Conservation (phyloP, 2,329 filamentous ascomycete genomes). For the Paracorniculantispora psalliotae region DNA sequence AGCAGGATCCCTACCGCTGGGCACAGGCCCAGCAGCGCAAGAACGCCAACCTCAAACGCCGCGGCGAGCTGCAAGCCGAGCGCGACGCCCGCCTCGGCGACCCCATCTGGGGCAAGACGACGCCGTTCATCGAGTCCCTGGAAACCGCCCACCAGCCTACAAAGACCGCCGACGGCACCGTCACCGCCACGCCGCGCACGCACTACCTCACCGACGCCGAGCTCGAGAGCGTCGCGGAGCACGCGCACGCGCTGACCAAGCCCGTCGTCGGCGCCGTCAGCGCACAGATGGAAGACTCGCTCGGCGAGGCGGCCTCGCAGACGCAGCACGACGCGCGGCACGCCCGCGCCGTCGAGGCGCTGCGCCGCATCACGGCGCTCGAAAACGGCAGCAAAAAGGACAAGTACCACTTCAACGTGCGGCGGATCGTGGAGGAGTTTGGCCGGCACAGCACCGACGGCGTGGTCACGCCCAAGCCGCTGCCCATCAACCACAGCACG, state of each 20-base stretch:
- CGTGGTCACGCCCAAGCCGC: conserved; percentile 57
- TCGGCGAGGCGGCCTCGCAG: conserved; percentile 29
- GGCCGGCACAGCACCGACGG: conserved; percentile 85
- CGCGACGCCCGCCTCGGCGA: conserved; percentile 65
- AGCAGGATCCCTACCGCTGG: conserved; percentile 76
- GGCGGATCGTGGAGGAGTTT: conserved; percentile 79
- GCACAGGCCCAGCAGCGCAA: conserved; percentile 80
- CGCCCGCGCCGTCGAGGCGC: conserved; percentile 65
- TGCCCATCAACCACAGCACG: conserved; percentile 37
- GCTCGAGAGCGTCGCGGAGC: conserved; percentile 59
- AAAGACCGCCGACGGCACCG: conserved; percentile 19
- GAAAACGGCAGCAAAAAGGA: conserved; percentile 75
- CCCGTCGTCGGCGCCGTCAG: conserved; percentile 40
- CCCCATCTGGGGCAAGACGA: conserved; percentile 71
- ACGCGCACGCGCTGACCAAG: conserved; percentile 63
- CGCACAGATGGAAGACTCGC: conserved; percentile 35
- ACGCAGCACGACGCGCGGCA: conserved; percentile 52
- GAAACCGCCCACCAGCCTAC: conserved; percentile 54
- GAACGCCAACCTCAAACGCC: conserved; percentile 73
- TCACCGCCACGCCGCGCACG: conserved; percentile 55
- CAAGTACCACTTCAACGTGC: conserved; percentile 73
- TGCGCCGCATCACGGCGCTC: conserved; percentile 74
- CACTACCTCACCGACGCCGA: conserved; percentile 67
- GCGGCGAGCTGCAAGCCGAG: conserved; percentile 60
- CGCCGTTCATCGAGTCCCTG: conserved; percentile 80